phyloP scores from a whole-genome alignment of 371 early-diverging fungal genomes.

The Choanephora cucurbitarum region DNA sequence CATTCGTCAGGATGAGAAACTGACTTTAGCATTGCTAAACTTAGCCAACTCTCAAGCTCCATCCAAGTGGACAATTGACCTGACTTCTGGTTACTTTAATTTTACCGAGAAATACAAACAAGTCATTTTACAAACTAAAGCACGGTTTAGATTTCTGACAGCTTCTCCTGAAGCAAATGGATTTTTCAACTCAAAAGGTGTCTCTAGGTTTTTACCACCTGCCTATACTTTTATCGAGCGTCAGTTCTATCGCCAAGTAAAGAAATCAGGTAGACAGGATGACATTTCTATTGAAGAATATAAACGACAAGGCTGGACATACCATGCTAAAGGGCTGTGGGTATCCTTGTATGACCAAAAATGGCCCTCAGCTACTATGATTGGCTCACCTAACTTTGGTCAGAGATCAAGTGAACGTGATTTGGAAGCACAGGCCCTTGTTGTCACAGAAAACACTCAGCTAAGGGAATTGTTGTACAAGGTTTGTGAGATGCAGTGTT shows the following conservation, averaged over 20 bases:
- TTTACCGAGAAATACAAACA: slow-evolving; percentile 71
- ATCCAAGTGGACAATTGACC: slow-evolving; percentile 52
- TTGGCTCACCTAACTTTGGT: slow-evolving; percentile 94
- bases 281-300: slow-evolving; percentile 73
- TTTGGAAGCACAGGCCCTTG: slow-evolving; percentile 83
- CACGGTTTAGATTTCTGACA: slow-evolving; percentile 69
- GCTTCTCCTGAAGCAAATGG: slow-evolving; percentile 96
- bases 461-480: slow-evolving; percentile 63
- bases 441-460: slow-evolving; percentile 63
- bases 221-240: slow-evolving; percentile 85
- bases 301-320: slow-evolving; percentile 83
- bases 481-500: slow-evolving; percentile 34
- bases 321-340: slow-evolving; percentile 85
- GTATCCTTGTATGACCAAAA: slow-evolving; percentile 39
- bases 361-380: slow-evolving; percentile 69
- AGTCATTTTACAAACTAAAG: slow-evolving; percentile 58
- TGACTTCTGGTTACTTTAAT: slow-evolving; percentile 96
- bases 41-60: slow-evolving; percentile 35
- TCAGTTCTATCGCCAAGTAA: slow-evolving; percentile 57
- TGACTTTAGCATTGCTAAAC: slow-evolving; percentile 63
- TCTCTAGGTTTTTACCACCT: slow-evolving; percentile 84
- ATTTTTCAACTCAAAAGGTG: slow-evolving; percentile 85
- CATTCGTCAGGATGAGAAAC: slow-evolving; percentile 77
- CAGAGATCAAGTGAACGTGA: slow-evolving; percentile 88
- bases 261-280: slow-evolving; percentile 36